Conservation (phyloP, 2,329 filamentous ascomycete species). For the Trichophyton schoenleinii region DNA sequence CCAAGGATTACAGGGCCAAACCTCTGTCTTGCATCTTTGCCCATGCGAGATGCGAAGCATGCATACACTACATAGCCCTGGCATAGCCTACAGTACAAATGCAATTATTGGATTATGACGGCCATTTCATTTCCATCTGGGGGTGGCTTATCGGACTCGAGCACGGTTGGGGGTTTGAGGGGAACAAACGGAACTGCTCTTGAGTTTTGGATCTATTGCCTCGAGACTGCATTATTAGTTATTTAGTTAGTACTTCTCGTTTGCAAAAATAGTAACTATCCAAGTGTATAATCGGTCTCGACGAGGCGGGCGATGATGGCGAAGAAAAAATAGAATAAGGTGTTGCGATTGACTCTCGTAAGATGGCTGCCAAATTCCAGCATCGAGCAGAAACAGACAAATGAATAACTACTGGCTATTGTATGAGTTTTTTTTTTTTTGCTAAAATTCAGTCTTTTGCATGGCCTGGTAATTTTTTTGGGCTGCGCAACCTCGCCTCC, state of each 20-base stretch:
- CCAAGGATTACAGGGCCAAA: not conserved
- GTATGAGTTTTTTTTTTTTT: not conserved
- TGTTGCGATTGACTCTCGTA: not conserved
- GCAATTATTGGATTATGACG: not conserved
- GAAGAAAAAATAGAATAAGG: not conserved
- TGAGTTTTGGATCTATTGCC: not conserved
- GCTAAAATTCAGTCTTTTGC: not conserved
- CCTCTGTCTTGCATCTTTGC: not conserved
- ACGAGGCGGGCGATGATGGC: not conserved
- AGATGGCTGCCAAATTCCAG: not conserved
- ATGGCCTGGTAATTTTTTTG: not conserved
- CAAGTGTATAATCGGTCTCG: not conserved
- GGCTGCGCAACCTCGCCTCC: not conserved
- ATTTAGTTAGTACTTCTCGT: not conserved
- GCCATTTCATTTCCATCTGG: slow-evolving; percentile 1
- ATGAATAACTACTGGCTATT: not conserved
- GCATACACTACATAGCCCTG: slow-evolving; percentile 1
- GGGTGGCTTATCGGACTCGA: not conserved
- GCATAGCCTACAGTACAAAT: not conserved
- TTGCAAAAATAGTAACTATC: not conserved
- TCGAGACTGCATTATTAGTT: not conserved
- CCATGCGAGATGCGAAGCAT: slow-evolving; percentile 2
- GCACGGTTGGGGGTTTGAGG: not conserved
- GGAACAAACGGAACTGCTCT: not conserved
- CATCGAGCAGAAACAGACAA: not conserved